A percentile compares a stretch with the other conserved stretches of the same genome.
Conservation (phyloP, 371 early-diverging fungal species). For the Circinella minor region DNA sequence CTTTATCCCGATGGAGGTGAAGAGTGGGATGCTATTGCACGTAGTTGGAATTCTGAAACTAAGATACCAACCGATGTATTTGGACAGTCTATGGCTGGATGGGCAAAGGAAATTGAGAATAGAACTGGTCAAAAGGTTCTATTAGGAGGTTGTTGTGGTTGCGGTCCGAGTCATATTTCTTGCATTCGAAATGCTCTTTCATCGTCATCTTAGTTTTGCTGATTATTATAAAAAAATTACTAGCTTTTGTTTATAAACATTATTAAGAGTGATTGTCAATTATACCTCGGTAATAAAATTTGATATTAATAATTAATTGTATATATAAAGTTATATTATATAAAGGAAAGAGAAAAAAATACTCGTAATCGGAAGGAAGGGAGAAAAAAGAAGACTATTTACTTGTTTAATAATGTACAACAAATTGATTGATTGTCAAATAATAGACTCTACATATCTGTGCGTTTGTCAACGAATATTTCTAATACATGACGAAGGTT, state of each 20-base stretch:
- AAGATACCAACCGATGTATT: conserved; percentile 35
- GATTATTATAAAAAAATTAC: no score
- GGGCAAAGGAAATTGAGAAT: conserved; percentile 20
- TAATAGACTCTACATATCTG: not conserved
- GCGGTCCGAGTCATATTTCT: conserved; percentile 40
- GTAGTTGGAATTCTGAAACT: conserved; percentile 29
- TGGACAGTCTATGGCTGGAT: conserved; percentile 29
- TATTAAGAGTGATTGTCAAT: no score
- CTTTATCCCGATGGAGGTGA: conserved; percentile 54
- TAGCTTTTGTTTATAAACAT: no score
- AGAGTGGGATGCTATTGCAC: conserved; percentile 44
- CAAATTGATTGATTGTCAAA: not conserved
- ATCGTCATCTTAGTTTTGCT: no score
- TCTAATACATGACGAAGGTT: conserved; percentile 65
- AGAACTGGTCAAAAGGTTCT: conserved; percentile 33
- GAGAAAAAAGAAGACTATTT: not conserved
- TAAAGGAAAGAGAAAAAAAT: no score
- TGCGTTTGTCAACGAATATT: conserved; percentile 38
- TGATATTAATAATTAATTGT: no score
- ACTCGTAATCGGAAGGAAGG: not conserved
- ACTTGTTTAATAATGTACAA: not conserved
- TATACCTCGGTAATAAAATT: no score
- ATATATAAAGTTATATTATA: no score
- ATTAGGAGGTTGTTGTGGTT: conserved; percentile 59
- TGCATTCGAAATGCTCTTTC: conserved; percentile 1